Percentiles rank a stretch among this genome's conserved stretches.
Conservation (phyloP, 345 rosid genomes). For the Gossypium arboreum region DNA sequence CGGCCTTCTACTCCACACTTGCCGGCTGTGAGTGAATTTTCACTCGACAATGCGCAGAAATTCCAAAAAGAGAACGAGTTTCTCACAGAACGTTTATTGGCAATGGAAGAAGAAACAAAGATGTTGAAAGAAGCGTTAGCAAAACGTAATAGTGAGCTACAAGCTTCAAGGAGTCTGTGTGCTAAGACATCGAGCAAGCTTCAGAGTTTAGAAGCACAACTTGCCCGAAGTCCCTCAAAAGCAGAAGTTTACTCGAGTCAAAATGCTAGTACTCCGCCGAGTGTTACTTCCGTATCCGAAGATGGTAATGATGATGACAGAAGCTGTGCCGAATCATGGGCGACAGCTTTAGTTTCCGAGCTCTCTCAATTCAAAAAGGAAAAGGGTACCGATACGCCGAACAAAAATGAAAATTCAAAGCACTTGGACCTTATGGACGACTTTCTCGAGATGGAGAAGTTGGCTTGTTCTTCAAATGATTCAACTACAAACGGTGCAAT, state of each 20-base stretch:
- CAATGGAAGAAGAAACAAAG: slow-evolving; percentile 98
- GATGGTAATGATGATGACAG: slow-evolving; percentile 80
- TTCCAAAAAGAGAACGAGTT: slow-evolving; percentile 75
- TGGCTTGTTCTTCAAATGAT: slow-evolving; percentile 61
- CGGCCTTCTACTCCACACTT: slow-evolving; percentile 62
- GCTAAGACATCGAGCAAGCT: slow-evolving; percentile 76
- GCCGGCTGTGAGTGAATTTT: slow-evolving; percentile 57
- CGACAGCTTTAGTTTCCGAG: slow-evolving; percentile 53
- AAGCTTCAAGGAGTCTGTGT: slow-evolving; percentile 86
- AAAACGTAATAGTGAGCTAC: slow-evolving; percentile 86
- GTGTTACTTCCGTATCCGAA: slow-evolving; percentile 81
- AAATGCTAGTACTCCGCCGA: slow-evolving; percentile 71
- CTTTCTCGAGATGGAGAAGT: slow-evolving; percentile 96
- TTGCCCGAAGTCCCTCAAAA: slow-evolving; percentile 41
- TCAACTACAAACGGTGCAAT: slow-evolving; percentile 35
- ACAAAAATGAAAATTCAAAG: slow-evolving; percentile 46
- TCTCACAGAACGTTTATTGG: slow-evolving; percentile 65
- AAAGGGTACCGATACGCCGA: slow-evolving; percentile 35
- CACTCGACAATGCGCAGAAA: slow-evolving; percentile 62
- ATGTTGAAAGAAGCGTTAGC: slow-evolving; percentile 98
- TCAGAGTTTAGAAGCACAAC: slow-evolving; percentile 68
- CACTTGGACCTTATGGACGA: slow-evolving; percentile 93
- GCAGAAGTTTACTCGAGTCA: slow-evolving; percentile 7
- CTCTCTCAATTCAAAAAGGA: slow-evolving; percentile 58
- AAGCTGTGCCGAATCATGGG: slow-evolving; percentile 76